Evolutionary conservation across 768 basidiomycete genomes (phyloP), one percentile per base, ranked within the genome.

Genomic region (Lanmaoa pseudosensibilis): DNA sequence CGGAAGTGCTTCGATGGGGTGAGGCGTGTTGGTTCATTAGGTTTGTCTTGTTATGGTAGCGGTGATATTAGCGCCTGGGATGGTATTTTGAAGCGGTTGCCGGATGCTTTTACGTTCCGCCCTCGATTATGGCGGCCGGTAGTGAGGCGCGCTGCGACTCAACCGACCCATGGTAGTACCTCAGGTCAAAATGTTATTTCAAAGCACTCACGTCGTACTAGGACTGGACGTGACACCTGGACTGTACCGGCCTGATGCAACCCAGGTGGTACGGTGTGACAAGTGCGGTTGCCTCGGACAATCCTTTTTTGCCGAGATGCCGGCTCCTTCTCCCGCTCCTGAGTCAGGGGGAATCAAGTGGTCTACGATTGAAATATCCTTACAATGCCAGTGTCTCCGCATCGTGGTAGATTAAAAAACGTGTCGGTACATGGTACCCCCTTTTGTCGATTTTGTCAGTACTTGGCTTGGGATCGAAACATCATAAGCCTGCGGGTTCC

Each of bases 1-100:
- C 63, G 57, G 37, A 55, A 43, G 37, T 36, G 50, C 46, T 66
- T 56, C 49, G 56, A 50, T 36, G 34, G 30, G 25, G 34, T 48
- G 56, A 38, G 41, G 12, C 25, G 40, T 19, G 37, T 15, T 37
- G 39, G 59, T 19, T 45, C 59, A 46, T 36, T 33, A 49, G 50
- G 57, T 50, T 27, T 39, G 23, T 2, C 55, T 41, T 46, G 40
- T 55, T 62, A 52, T 50, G 44, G 44, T 34, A 55, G 34, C 58
- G 58, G 61, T 19, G 34, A 44, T 49, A 60, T 50, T 46, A 44
- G 27, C 41, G 21, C 48, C 30, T 30, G 27, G 27, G 27, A 30
- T 15, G 25, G 21, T 19, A 34, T 36, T 18, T 19, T 46, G 50
- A 58, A 45, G 48, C 33, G 57, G 25, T 15, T 49, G 43, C 50